Conservation (phyloP, 441 rosid species). For the Croton setiger region DNA sequence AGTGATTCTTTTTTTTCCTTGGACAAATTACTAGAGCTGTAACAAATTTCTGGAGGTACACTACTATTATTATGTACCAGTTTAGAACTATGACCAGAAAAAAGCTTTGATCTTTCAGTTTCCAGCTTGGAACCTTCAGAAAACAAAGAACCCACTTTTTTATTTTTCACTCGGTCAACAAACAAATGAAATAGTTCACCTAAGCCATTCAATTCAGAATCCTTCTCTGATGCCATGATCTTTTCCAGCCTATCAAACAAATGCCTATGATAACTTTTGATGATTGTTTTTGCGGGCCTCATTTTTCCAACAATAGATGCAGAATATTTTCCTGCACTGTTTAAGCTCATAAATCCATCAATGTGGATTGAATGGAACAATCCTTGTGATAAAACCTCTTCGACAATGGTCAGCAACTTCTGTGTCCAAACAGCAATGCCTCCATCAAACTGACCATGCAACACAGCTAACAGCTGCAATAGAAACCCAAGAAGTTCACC, state of each 20-base stretch:
- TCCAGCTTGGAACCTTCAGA: constrained; percentile 35
- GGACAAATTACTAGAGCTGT: constrained; percentile 41
- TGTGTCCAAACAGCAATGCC: constrained; percentile 25
- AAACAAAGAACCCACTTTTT: constrained; percentile 39
- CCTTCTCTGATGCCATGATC: constrained; percentile 46
- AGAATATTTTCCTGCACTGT: constrained; percentile 50
- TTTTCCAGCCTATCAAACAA: constrained; percentile 62
- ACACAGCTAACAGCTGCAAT: constrained; percentile 49
- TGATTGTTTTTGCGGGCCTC: constrained; percentile 36
- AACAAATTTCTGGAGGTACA: constrained; percentile 34
- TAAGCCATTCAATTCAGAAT: constrained; percentile 44
- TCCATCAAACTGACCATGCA: constrained; percentile 35
- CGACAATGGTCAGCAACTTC: constrained; percentile 45
- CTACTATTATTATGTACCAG: constrained; percentile 23
- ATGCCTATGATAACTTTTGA: constrained; percentile 83
- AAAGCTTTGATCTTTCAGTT: constrained; percentile 33
- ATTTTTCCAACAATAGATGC: constrained; percentile 34
- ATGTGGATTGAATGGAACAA: constrained; percentile 74
- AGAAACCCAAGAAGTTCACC: constrained; percentile 72
- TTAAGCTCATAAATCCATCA: constrained; percentile 76
- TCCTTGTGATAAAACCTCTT: constrained; percentile 68
- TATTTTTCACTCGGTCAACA: constrained; percentile 57
- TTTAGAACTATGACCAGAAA: constrained; percentile 20
- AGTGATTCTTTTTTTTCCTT: constrained; percentile 64
- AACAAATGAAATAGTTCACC: constrained; percentile 69